These are phyloP conservation scores for Elasticomyces elasticus DNA, from an alignment of 495 filamentous ascomycete species.

Conservation along the genomic window DNA sequence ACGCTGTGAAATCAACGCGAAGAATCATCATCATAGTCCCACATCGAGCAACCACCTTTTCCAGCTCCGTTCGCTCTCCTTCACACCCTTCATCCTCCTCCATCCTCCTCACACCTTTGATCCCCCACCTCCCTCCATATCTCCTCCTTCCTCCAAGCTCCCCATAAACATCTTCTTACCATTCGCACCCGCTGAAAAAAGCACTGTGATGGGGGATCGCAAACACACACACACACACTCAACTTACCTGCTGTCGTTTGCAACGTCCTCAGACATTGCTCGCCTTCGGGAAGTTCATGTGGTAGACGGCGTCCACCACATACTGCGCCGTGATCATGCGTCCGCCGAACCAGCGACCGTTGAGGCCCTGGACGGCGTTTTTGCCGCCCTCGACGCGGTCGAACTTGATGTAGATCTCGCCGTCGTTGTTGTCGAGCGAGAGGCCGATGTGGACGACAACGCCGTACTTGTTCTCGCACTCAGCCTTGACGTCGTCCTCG, in stretches of 20 bases:
- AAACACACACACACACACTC: not conserved
- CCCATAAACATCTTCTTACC: not conserved
- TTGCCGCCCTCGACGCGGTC: slow-evolving; percentile 88
- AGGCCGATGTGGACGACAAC: slow-evolving; percentile 95
- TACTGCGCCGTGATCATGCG: slow-evolving; percentile 83
- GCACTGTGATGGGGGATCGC: not conserved
- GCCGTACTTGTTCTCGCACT: slow-evolving; percentile 94
- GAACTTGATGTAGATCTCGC: slow-evolving; percentile 98
- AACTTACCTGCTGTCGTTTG: slow-evolving; percentile 4
- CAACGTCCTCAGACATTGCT: slow-evolving; percentile 1
- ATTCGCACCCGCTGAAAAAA: not conserved
- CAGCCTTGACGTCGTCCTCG: slow-evolving; percentile 84
- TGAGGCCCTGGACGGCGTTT: slow-evolving; percentile 94
- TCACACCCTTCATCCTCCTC: not conserved
- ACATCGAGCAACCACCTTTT: not conserved
- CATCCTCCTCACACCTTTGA: not conserved
- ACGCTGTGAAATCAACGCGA: not conserved
- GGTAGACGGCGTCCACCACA: slow-evolving; percentile 97
- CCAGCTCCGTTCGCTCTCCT: too few species aligned
- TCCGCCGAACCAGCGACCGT: slow-evolving; percentile 90
- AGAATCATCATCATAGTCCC: not conserved
- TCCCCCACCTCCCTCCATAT: not conserved
- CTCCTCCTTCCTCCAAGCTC: not conserved
- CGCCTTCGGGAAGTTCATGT: slow-evolving; percentile 20
- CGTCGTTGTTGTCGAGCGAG: slow-evolving; percentile 74